A percentile compares a stretch with the other conserved stretches of the same genome.
phyloP scores from a whole-genome alignment of 306 rosid genomes.

The Malus domestica region ASM211411v1 NC_041791.1:19604001-19604500 shows the following conservation, averaged over 20 bases:
- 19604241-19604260: slow-evolving; percentile 10
- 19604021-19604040: not conserved
- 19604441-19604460: no score
- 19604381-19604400: no score
- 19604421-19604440: no score
- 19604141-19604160: not conserved
- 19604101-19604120: not conserved
- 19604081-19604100: not conserved
- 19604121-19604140: not conserved
- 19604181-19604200: slow-evolving; percentile 29
- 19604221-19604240: slow-evolving; percentile 8
- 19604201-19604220: slow-evolving; percentile 23
- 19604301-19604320: not conserved
- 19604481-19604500: no score
- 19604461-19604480: no score
- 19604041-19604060: not conserved
- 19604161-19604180: slow-evolving; percentile 13
- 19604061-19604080: not conserved
- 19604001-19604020: not conserved
- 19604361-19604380: not conserved
- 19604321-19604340: not conserved
- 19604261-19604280: not conserved
- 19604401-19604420: no score
- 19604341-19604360: not conserved
- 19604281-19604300: not conserved